Conservation (phyloP, 2,329 filamentous ascomycete species). For the Fusarium heterosporum region DNA sequence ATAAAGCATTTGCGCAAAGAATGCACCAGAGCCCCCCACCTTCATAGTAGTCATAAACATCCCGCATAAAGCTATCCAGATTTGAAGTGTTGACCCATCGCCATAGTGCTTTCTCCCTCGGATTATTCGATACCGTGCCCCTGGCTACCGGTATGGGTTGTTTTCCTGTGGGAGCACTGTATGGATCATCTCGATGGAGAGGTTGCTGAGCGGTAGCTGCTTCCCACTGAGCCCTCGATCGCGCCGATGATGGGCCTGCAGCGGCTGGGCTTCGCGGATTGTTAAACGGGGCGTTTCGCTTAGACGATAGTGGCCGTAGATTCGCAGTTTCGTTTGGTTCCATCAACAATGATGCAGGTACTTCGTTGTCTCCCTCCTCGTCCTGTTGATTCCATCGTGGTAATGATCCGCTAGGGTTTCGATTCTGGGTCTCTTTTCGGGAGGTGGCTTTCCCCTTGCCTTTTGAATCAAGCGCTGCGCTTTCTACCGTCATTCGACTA, state of each 20-base stretch:
- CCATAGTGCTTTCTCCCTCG: slow-evolving; percentile 84
- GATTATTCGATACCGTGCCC: slow-evolving; percentile 50
- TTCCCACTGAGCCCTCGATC: slow-evolving; percentile 66
- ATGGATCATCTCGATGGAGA: slow-evolving; percentile 57
- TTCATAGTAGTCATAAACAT: slow-evolving; percentile 87
- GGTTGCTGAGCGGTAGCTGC: slow-evolving; percentile 63
- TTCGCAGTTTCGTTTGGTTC: slow-evolving; percentile 59
- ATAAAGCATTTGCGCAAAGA: slow-evolving; percentile 75
- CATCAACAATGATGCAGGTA: slow-evolving; percentile 72
- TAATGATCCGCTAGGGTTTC: slow-evolving; percentile 29
- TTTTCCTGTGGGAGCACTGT: slow-evolving; percentile 17
- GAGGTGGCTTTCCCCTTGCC: slow-evolving; percentile 29
- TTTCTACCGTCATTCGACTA: slow-evolving; percentile 60
- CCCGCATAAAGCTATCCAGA: slow-evolving; percentile 85
- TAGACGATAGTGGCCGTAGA: slow-evolving; percentile 30
- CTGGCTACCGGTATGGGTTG: slow-evolving; percentile 49
- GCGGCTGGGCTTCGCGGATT: slow-evolving; percentile 29
- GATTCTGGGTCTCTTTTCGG: slow-evolving; percentile 19
- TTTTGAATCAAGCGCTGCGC: slow-evolving; percentile 45
- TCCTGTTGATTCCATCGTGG: slow-evolving; percentile 54
- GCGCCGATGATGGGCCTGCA: slow-evolving; percentile 57
- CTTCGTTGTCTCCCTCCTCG: slow-evolving; percentile 69
- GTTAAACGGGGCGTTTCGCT: slow-evolving; percentile 26
- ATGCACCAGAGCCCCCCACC: slow-evolving; percentile 90
- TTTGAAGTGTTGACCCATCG: slow-evolving; percentile 93